Conservation (phyloP, 345 rosid genomes). For the Anastatica hierochuntica region DNA sequence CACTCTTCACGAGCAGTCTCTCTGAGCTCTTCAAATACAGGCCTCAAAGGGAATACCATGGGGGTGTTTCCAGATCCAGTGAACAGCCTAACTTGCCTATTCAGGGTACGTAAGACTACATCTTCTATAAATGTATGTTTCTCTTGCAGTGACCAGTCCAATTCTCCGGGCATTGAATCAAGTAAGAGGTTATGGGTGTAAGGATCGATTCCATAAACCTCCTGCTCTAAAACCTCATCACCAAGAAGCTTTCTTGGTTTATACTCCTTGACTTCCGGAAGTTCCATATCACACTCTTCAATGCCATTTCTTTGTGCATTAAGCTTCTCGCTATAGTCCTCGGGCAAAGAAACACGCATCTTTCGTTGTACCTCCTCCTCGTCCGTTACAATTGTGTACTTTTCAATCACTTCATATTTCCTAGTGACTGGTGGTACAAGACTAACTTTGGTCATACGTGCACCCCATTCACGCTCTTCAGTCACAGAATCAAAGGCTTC, state of each 20-base stretch:
- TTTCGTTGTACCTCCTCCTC: constrained; percentile 81
- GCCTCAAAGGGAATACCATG: constrained; percentile 68
- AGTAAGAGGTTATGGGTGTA: constrained; percentile 93
- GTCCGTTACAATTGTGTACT: constrained; percentile 73
- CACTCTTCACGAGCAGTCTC: constrained; percentile 54
- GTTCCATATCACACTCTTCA: constrained; percentile 98
- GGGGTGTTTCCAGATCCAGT: constrained; percentile 94
- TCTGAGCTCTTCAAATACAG: constrained; percentile 80
- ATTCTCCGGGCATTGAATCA: constrained; percentile 94
- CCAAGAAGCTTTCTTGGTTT: constrained; percentile 92
- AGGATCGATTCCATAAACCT: constrained; percentile 99
- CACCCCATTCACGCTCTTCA: constrained; percentile 99
- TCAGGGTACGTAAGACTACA: constrained; percentile 65
- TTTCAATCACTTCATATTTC: constrained; percentile 86
- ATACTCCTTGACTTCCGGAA: constrained; percentile 96
- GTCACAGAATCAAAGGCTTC: constrained; percentile 47
- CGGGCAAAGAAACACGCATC: constrained; percentile 91
- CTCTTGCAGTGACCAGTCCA: constrained; percentile 64
- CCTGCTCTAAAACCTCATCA: constrained; percentile 88
- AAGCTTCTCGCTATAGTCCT: constrained; percentile 92
- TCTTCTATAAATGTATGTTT: constrained; percentile 88
- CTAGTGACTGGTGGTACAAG: constrained; percentile 99
- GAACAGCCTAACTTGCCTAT: constrained; percentile 72
- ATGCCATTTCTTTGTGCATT: constrained; percentile 73
- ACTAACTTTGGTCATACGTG: constrained; percentile 97